Evolutionary conservation across 352 stramenopile species (phyloP).

Genomic region (Phytophthora cactorum): DNA sequence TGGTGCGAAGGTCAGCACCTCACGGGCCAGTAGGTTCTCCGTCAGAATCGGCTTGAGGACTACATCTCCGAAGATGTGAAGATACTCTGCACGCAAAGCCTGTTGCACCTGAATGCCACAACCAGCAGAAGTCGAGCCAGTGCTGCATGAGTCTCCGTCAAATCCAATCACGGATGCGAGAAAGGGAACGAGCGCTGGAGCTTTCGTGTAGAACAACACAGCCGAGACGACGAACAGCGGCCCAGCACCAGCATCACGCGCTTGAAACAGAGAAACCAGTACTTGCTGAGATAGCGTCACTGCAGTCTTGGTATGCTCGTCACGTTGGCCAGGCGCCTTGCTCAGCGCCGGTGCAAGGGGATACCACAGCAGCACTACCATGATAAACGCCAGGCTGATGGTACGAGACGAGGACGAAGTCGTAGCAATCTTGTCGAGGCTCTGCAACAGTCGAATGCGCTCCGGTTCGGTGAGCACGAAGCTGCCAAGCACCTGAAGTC

Average conservation of each 20-base stretch:
- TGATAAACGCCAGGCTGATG: constrained; percentile 60
- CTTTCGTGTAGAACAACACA: constrained; percentile 77
- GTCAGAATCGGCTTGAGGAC: constrained; percentile 75
- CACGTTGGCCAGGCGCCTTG: constrained; percentile 65
- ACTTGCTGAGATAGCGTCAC: constrained; percentile 68
- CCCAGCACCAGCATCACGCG: constrained; percentile 42
- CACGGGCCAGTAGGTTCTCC: constrained; percentile 63
- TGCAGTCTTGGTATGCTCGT: constrained; percentile 59
- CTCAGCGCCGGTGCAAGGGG: constrained; percentile 52
- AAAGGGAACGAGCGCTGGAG: constrained; percentile 58
- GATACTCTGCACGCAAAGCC: constrained; percentile 56
- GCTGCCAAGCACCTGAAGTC: constrained; percentile 50
- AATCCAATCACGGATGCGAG: constrained; percentile 49
- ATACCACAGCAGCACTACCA: constrained; percentile 66
- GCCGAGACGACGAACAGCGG: constrained; percentile 69
- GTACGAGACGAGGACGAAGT: constrained; percentile 36
- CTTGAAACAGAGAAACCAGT: constrained; percentile 57
- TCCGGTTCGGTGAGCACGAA: constrained; percentile 59
- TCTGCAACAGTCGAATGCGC: constrained; percentile 50
- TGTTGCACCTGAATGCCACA: constrained; percentile 38
- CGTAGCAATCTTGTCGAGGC: constrained; percentile 45
- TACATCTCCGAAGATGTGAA: constrained; percentile 64
- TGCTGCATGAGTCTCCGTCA: constrained; percentile 24
- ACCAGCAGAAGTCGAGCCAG: constrained; percentile 18
- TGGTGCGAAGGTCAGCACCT: constrained; percentile 58